These are phyloP conservation scores for Kernera saxatilis DNA, from an alignment of 345 rosid species.

Conservation along the genomic window DNA sequence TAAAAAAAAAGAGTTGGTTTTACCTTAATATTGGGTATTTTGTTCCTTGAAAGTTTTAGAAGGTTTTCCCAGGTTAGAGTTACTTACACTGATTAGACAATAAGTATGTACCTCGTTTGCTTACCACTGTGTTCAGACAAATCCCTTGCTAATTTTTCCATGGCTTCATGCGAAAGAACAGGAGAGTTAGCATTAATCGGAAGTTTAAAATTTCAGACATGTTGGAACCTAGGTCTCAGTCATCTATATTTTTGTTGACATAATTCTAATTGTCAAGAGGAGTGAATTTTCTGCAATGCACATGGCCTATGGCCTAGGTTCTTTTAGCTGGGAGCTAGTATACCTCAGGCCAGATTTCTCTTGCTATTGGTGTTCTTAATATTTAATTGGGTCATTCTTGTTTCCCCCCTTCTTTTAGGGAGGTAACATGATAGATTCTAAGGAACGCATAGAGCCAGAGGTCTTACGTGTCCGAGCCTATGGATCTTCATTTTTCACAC, in stretches of 20 bases:
- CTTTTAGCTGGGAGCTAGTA: conserved; percentile 2
- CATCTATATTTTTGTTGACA: not conserved
- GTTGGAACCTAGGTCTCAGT: not conserved
- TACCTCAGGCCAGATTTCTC: not conserved
- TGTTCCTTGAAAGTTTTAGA: not conserved
- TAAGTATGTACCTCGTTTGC: not conserved
- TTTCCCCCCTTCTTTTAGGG: conserved; percentile 41
- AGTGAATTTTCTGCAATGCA: not conserved
- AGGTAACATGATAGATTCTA: conserved; percentile 35
- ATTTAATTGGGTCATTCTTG: not conserved
- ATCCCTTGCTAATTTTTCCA: not conserved
- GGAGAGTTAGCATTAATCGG: not conserved
- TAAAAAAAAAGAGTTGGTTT: conserved; percentile 40
- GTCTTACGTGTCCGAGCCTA: conserved; percentile 78
- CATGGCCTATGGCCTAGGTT: not conserved
- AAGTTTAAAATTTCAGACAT: not conserved
- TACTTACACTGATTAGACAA: not conserved
- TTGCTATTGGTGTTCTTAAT: not conserved
- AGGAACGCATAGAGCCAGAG: conserved; percentile 59
- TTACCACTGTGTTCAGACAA: not conserved
- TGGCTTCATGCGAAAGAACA: not conserved
- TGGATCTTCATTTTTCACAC: conserved; percentile 80
- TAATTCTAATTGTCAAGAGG: not conserved
- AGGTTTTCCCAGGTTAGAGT: not conserved
- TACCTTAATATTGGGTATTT: not conserved